phyloP scores from a whole-genome alignment of 2,329 filamentous ascomycete species.

The Penicillium sp. region DNA sequence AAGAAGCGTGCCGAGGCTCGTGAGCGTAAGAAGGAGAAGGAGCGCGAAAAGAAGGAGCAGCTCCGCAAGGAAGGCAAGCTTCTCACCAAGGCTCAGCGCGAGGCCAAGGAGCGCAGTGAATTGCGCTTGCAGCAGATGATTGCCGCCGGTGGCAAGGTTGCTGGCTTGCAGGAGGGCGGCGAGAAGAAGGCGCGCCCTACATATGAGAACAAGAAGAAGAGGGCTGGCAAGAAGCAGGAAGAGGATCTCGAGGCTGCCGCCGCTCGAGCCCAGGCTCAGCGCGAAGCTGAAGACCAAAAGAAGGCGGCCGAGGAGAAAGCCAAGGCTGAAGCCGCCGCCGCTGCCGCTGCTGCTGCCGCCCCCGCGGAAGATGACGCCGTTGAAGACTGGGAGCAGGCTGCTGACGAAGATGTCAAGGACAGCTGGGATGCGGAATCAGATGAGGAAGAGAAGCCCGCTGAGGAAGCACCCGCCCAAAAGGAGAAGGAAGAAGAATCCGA shows the following conservation, averaged over 20 bases:
- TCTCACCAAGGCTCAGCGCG: slow-evolving; percentile 51
- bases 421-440: slow-evolving; percentile 76
- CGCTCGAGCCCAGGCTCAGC: slow-evolving; percentile 47
- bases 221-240: slow-evolving; percentile 63
- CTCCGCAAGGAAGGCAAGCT: slow-evolving; percentile 51
- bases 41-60: slow-evolving; percentile 53
- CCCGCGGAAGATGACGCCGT: slow-evolving; percentile 56
- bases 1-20: slow-evolving; percentile 48
- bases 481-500: slow-evolving; percentile 31
- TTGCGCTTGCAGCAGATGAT: slow-evolving; percentile 52
- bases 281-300: slow-evolving; percentile 53
- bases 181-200: slow-evolving; percentile 72
- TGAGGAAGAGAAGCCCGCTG: slow-evolving; percentile 56
- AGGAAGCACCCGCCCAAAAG: slow-evolving; percentile 33
- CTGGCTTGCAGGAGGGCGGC: slow-evolving; percentile 46
- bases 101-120: slow-evolving; percentile 49
- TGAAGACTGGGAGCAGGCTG: slow-evolving; percentile 85
- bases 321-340: slow-evolving; percentile 73
- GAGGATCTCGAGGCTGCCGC: slow-evolving; percentile 55
- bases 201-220: slow-evolving; percentile 75
- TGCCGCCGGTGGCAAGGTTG: slow-evolving; percentile 48
- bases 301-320: slow-evolving; percentile 74
- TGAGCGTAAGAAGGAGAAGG: slow-evolving; percentile 50
- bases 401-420: slow-evolving; percentile 79
- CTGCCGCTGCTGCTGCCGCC: slow-evolving; percentile 44